Percentiles rank a stretch among this genome's conserved stretches.
Evolutionary conservation across 768 basidiomycete species (phyloP).

Genomic region (Leccinum ochraceum): DNA sequence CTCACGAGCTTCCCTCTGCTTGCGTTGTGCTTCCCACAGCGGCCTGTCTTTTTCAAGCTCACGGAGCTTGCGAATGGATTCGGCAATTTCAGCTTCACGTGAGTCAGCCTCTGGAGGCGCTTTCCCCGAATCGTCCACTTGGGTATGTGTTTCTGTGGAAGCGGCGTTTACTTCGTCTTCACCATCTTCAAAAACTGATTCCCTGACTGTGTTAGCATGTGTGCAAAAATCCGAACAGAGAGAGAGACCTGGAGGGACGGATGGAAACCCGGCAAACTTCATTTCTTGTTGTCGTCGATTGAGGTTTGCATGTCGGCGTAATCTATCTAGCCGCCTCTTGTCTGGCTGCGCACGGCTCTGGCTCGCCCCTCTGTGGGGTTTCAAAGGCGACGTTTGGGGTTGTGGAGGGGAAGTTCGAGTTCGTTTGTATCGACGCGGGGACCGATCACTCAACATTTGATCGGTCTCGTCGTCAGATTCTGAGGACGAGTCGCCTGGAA

Average conservation of each 20-base stretch:
- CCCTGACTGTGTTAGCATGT: conserved; percentile 12
- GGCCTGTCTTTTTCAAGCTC: conserved; percentile 67
- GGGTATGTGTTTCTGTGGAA: conserved; percentile 8
- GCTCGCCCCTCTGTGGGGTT: conserved; percentile 39
- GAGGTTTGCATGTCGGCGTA: conserved; percentile 39
- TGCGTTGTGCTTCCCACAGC: conserved; percentile 58
- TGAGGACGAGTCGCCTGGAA: conserved; percentile 11
- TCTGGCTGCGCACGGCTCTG: conserved; percentile 42
- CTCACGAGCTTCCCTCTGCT: conserved; percentile 45
- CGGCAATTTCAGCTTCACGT: conserved; percentile 50
- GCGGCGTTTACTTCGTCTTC: conserved; percentile 11
- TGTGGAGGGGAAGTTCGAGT: conserved; percentile 50
- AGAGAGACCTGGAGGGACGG: conserved; percentile 22
- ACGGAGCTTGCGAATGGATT: conserved; percentile 66
- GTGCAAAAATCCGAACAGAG: background rate
- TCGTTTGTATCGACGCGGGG: conserved; percentile 41
- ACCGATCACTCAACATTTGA: conserved; percentile 32
- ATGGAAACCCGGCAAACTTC: conserved; percentile 36
- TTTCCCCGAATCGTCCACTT: background rate
- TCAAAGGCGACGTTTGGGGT: conserved; percentile 46
- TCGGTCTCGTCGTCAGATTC: conserved; percentile 36
- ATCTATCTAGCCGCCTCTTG: conserved; percentile 42
- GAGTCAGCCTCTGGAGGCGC: conserved; percentile 34
- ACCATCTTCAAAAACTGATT: conserved; percentile 10
- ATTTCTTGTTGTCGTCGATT: conserved; percentile 40